Percentiles rank a stretch among this genome's conserved stretches.
Evolutionary conservation across 176 grass and related monocot species (phyloP).

Genomic region (Canna indica): DNA sequence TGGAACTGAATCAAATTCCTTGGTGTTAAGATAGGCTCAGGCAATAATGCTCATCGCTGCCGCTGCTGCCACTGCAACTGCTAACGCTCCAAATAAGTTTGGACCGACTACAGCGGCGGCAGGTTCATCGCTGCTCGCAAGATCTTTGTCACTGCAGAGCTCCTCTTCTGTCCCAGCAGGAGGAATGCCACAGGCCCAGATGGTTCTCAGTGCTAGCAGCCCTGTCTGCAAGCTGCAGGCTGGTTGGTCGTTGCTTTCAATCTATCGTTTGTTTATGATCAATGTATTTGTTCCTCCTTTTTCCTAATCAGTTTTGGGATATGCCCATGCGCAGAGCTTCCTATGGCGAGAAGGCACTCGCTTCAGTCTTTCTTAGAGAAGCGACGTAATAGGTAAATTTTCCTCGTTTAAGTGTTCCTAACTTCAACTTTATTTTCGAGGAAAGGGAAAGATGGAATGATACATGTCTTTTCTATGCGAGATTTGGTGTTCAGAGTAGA

Average conservation of each 20-base stretch:
- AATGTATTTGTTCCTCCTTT: background rate
- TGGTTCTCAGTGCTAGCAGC: conserved; percentile 28
- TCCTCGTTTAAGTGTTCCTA: no score
- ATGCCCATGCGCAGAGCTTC: conserved; percentile 44
- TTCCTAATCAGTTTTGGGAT: background rate
- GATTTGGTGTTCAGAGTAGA: background rate
- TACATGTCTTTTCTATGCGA: background rate
- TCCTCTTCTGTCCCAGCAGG: conserved; percentile 33
- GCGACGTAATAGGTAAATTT: conserved; percentile 66
- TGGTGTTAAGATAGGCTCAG: conserved; percentile 45
- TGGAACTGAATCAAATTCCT: background rate
- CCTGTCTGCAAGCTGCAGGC: conserved; percentile 77
- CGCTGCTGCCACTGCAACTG: conserved; percentile 3
- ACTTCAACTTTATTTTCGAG: background rate
- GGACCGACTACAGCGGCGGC: background rate
- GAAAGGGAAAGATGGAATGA: background rate
- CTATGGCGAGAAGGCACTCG: conserved; percentile 91
- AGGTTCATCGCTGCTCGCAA: conserved; percentile 40
- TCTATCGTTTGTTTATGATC: background rate
- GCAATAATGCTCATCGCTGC: conserved; percentile 98
- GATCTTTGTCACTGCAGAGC: conserved; percentile 74
- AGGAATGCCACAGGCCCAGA: conserved; percentile 29
- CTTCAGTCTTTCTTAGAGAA: conserved; percentile 89
- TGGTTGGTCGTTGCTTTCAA: conserved; percentile 41
- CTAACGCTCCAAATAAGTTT: background rate